Conservation (phyloP, 352 stramenopile genomes). For the Pythium sukuiense region DNA sequence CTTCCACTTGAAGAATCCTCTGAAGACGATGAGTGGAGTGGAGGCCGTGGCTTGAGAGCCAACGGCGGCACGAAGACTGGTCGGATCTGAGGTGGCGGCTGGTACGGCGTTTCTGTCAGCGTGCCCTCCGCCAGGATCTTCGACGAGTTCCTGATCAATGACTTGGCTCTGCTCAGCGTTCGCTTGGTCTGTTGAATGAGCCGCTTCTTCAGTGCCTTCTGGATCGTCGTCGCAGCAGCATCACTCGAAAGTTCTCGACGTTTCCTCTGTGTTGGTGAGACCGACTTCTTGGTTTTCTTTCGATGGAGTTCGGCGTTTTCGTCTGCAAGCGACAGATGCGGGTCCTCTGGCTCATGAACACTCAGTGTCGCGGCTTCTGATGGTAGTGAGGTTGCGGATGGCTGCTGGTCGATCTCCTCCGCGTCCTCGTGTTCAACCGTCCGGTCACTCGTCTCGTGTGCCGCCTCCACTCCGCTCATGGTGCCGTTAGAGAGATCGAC, state of each 20-base stretch:
- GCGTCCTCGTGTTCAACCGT: too few species aligned
- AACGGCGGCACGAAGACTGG: slow-evolving; percentile 12
- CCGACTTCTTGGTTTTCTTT: slow-evolving; percentile 18
- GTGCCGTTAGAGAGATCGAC: too few species aligned
- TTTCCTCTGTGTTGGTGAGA: neutral
- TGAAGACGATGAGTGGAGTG: neutral
- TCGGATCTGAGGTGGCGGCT: neutral
- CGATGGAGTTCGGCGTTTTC: neutral
- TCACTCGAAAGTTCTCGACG: slow-evolving; percentile 15
- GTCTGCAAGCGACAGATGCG: neutral
- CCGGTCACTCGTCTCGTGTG: too few species aligned
- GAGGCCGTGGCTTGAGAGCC: slow-evolving; percentile 7
- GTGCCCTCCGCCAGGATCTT: slow-evolving; percentile 40
- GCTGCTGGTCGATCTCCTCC: neutral
- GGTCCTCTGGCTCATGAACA: neutral
- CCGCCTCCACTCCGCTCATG: too few species aligned
- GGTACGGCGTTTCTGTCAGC: neutral
- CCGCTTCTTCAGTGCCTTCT: slow-evolving; percentile 48
- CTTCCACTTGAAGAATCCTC: neutral
- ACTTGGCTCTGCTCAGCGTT: slow-evolving; percentile 30
- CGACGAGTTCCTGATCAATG: slow-evolving; percentile 47
- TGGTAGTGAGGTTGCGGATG: slow-evolving; percentile 3
- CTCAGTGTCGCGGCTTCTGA: slow-evolving; percentile 14
- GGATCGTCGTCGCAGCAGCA: slow-evolving; percentile 41
- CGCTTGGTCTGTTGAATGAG: slow-evolving; percentile 23